phyloP scores from a whole-genome alignment of 306 rosid genomes.

The Sophora flavescens region DNA sequence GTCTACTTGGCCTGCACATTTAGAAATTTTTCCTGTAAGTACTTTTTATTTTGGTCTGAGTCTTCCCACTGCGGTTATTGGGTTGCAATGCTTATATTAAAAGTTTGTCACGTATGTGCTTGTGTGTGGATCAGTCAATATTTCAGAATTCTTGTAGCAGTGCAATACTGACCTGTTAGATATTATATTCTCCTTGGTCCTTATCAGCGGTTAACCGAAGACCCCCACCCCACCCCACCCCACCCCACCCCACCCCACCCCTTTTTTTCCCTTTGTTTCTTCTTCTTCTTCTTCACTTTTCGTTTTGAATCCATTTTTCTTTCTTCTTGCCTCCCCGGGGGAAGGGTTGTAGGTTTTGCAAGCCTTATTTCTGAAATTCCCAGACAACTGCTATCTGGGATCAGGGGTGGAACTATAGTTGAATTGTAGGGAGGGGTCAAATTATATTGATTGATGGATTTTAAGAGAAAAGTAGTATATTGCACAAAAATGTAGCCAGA shows the following conservation, averaged over 20 bases:
- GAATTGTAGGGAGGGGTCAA: not conserved
- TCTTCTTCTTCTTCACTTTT: not conserved
- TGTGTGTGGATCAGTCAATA: conserved; percentile 14
- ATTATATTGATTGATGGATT: conserved; percentile 13
- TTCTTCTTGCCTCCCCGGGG: not conserved
- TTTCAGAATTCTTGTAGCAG: not conserved
- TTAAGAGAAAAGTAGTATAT: conserved; percentile 4
- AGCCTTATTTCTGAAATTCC: not conserved
- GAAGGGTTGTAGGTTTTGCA: not conserved
- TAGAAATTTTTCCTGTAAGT: conserved; percentile 88
- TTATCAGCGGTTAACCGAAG: not conserved
- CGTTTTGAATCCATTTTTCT: not conserved
- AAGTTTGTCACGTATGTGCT: conserved; percentile 3
- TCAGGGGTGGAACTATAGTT: conserved; percentile 15
- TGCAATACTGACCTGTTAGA: conserved; percentile 9
- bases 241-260: too few species aligned
- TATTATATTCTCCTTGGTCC: not conserved
- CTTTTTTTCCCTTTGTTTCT: not conserved
- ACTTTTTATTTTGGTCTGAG: not conserved
- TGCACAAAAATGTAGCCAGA: too few species aligned
- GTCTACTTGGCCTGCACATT: conserved; percentile 98
- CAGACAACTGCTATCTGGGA: not conserved
- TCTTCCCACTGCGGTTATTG: conserved; percentile 19
- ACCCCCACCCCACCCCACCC: conserved; percentile 21
- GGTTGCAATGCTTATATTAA: conserved; percentile 28